Evolutionary conservation across 148 eudicot species (phyloP).

Genomic region (Rhododendron simsii): DNA sequence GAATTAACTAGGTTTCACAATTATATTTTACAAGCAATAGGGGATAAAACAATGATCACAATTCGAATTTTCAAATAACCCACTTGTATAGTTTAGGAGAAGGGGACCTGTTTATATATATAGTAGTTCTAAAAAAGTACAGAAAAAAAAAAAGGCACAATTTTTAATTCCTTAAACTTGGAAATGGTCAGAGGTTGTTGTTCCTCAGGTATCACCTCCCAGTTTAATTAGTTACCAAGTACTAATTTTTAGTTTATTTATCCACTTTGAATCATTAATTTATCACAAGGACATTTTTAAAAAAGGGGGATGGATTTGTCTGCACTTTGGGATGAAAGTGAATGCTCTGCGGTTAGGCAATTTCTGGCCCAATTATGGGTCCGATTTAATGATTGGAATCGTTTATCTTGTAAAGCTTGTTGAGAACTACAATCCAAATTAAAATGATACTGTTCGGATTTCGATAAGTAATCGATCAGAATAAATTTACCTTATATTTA

Average conservation of each 20-base stretch:
- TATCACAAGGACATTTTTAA: background rate
- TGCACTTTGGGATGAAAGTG: background rate
- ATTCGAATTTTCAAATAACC: background rate
- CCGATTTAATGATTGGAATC: background rate
- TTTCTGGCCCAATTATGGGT: background rate
- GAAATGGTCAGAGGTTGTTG: background rate
- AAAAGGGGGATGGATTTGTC: background rate
- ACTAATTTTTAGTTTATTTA: too few species aligned
- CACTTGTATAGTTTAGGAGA: background rate
- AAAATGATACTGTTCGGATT: too few species aligned
- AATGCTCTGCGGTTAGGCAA: background rate
- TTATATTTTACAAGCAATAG: background rate
- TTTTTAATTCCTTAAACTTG: background rate
- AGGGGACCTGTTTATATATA: background rate
- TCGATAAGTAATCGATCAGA: too few species aligned
- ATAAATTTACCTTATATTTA: too few species aligned
- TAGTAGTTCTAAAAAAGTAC: background rate
- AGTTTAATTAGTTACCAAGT: background rate
- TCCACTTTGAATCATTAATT: background rate
- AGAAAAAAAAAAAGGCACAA: background rate
- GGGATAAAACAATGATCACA: background rate
- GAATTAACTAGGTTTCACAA: background rate
- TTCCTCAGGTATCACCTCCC: background rate
- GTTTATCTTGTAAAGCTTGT: background rate
- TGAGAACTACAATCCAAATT: too few species aligned